Evolutionary conservation across 2,329 filamentous ascomycete genomes (phyloP), one percentile per base, ranked within the genome.

Genomic region (Neobulgaria alba): DNA sequence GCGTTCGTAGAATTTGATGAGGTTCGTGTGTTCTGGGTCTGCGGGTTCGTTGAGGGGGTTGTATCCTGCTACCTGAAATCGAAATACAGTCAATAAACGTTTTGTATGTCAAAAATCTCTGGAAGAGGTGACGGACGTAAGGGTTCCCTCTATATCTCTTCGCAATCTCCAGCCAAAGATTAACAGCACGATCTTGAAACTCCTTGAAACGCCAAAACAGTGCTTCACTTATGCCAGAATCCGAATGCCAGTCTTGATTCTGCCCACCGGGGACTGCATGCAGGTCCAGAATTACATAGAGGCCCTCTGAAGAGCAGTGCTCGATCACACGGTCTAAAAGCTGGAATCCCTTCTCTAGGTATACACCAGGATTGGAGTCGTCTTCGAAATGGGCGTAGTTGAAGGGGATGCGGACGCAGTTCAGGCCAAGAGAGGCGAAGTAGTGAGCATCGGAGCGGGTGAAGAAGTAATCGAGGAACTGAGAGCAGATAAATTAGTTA

Each of bases 381-480:
- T 73, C 67, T 44, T 71, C 67, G 32, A 73, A 72, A 44, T 73
- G 70, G 0, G 67, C 69, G 50, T 77, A 76, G 53, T 79, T 79
- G 58, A 79, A 76, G 0, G 75, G 73, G 2, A 79, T 59, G 0
- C 75, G 67, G 2, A 78, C 61, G 52, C 71, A 77, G 53, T 77
- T 78, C 17, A 78, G 56, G 0, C 71, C 71, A 2, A 73, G 54
- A 0, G 62, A 67, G 1, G 71, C 67, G 47, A 75, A 73, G 57
- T 73, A 77, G 30, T 67, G 65, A 14, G 75, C 74, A 45, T 79
- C 75, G 1, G 63, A 61, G 4, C 71, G 68, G 2, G 69, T 71
- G 58, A 77, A 78, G 63, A 76, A 77, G 49, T 77, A 52, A 9
- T 54, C 49, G 3, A 52, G 29, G 23, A 53, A 48, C 33, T 46